A percentile compares a stretch with the other conserved stretches of the same genome.
These are phyloP conservation scores for Coemansia sp. DNA, from an alignment of 192 early-diverging fungal genomes.

Conservation along the genomic window DNA sequence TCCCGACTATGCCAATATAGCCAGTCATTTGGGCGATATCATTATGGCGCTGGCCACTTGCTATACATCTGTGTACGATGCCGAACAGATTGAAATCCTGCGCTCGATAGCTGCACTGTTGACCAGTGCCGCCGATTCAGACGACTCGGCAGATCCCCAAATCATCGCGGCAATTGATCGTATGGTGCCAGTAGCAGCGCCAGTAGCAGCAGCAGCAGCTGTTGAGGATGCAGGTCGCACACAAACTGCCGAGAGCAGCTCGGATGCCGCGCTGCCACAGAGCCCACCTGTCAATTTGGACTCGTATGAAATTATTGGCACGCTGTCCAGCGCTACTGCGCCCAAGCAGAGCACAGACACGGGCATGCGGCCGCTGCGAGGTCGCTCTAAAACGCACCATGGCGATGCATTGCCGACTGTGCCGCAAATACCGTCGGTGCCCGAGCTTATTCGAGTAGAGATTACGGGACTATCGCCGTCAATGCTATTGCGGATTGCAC, in stretches of 20 bases:
- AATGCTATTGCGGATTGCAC: constrained; percentile 59
- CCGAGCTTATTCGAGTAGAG: constrained; percentile 50
- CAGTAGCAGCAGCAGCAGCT: background rate
- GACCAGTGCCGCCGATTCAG: constrained; percentile 6
- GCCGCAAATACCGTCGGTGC: constrained; percentile 44
- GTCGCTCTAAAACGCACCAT: constrained; percentile 43
- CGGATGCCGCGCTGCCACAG: background rate
- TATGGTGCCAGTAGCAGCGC: constrained; percentile 29
- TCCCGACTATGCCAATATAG: constrained; percentile 10
- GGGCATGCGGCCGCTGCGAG: constrained; percentile 24
- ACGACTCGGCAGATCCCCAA: constrained; percentile 4
- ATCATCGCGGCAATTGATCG: constrained; percentile 20
- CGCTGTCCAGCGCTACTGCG: constrained; percentile 1
- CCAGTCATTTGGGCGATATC: constrained; percentile 17
- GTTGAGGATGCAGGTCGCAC: constrained; percentile 5
- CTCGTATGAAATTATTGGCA: constrained; percentile 33
- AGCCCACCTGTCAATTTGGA: constrained; percentile 20
- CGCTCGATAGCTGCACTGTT: constrained; percentile 23
- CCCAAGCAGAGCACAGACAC: constrained; percentile 10
- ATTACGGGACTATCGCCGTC: constrained; percentile 63
- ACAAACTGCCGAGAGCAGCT: background rate
- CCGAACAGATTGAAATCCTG: constrained; percentile 30
- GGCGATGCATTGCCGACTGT: constrained; percentile 31
- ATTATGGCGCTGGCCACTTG: constrained; percentile 22
- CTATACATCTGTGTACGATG: constrained; percentile 24